Base-by-base conservation (phyloP, 1,284 basidiomycete species). In the Melampsora americana region DNA sequence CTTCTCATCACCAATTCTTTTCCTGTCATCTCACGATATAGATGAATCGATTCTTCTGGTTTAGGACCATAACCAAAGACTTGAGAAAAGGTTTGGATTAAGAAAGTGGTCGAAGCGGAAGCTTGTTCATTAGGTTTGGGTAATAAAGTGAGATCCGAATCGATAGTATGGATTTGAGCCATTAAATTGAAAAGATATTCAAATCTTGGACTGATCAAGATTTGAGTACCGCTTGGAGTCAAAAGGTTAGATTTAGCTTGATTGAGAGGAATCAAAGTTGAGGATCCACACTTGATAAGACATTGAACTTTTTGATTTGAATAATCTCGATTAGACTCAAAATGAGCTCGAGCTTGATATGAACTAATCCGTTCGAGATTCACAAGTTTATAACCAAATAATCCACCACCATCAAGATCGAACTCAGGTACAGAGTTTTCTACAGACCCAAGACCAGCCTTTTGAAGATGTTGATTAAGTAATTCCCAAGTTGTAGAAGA, bases 11-110 rank as follows among this genome's bases (percentile, higher is more conserved):
- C 83, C 0, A 84, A 78, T 78, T 84, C 83, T 14, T 80, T 79
- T 11, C 83, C 83, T 16, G 80, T 79, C 0, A 84, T 71, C 60
- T 84, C 83, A 70, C 84, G 83, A 79, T 81, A 83, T 2, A 84
- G 79, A 79, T 83, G 83, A 0, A 83, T 77, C 2, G 81, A 79
- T 71, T 83, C 82, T 50, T 11, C 53, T 23, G 9, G n/a, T 59
- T 26, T 23, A 16, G 82, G 79, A 9, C 79, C 80, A 74, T 83
- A 84, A 0, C 83, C 83, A 16, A 84, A 78, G 9, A 83, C 70
- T 6, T 79, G 62, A 12, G 81, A 82, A 78, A 84, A 83, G 4
- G 83, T 78, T 1, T 77, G 59, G 62, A 84, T 82, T 56, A 81
- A 78, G 9, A 83, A 80, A 1, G 82, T 80, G 6, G 83, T 83